Base-by-base conservation (phyloP, 441 rosid species). In the Gossypium lobatum region DNA sequence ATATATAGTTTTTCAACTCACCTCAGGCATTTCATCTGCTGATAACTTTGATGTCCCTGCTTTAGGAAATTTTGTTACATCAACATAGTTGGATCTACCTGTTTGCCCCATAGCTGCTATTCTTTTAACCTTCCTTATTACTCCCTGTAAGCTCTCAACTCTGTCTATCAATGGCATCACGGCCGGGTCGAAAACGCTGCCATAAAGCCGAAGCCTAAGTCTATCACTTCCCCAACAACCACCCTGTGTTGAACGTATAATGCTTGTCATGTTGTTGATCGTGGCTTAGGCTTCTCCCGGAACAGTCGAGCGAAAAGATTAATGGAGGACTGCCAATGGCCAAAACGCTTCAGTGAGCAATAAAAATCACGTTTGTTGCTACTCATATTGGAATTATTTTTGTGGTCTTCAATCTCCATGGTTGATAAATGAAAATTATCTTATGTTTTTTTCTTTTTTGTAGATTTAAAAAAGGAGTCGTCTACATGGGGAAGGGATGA, bases 1-100 rank as follows among this genome's bases (percentile, higher is more conserved):
- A 28, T 48, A 7, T 10, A 46, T 20, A 9, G 20, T 55, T 54
- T 26, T 50, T 16, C 42, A 17, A 26, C 71, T 70, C 62, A 76
- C 86, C 85, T 81, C 68, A 3, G 69, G 18, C 57, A 68, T 17
- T 68, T 73, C 75, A 3, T 80, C 3, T 4, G 74, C 67, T 26
- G 80, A 46, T 59, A 59, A 55, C 37, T 73, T 71, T 17, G 55
- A 23, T n/a, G 80, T 76, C 59, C 78, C 77, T 18, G 84, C 84
- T 76, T 45, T 67, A 31, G 37, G 67, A 37, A 37, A 54, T 64
- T 46, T 78, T 26, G 34, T 13, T 5, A 0, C 58, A 2, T 46
- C 70, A 10, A 59, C n/a, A 50, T 65, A 64, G 48, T 53, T 60
- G 57, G 37, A 55, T 20, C 50, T 11, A 26, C 26, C 73, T 42